Evolutionary conservation across 768 basidiomycete species (phyloP).

Genomic region (Lepiota venenata): DNA sequence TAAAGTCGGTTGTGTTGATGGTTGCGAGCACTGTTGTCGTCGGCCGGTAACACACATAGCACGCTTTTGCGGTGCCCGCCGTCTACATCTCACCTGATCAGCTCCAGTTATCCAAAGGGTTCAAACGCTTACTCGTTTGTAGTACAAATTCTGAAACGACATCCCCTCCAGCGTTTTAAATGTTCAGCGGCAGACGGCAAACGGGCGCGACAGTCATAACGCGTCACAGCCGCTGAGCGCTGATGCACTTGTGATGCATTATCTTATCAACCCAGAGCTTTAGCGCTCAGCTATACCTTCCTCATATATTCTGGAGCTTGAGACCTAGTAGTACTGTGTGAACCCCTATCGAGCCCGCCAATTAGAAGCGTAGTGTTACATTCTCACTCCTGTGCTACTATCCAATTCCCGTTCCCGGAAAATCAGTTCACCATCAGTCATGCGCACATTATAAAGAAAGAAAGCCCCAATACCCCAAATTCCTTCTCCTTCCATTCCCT

Average conservation of each 20-base stretch:
- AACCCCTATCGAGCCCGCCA: neutral
- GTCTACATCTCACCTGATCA: constrained; percentile 43
- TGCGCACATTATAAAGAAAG: constrained; percentile 5
- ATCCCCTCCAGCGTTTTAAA: constrained; percentile 28
- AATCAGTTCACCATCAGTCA: constrained; percentile 7
- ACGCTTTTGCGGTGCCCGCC: constrained; percentile 73
- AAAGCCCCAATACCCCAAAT: constrained; percentile 6
- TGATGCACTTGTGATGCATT: too few species aligned
- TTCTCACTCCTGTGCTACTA: neutral
- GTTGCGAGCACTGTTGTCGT: constrained; percentile 86
- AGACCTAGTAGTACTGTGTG: neutral
- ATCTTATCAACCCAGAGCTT: neutral
- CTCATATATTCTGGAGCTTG: neutral
- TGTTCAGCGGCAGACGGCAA: neutral
- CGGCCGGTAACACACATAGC: constrained; percentile 76
- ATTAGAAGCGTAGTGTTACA: neutral
- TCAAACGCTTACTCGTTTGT: constrained; percentile 68
- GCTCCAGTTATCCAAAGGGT: neutral
- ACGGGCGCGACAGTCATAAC: neutral
- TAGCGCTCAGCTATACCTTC: neutral
- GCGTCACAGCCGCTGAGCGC: constrained; percentile 3
- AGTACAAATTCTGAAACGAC: constrained; percentile 84
- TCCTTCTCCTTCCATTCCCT: constrained; percentile 20
- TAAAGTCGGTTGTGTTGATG: constrained; percentile 75
- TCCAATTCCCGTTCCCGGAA: neutral